These are phyloP conservation scores for Trichocladium antarcticum DNA, from an alignment of 495 filamentous ascomycete species.

Conservation along the genomic window DNA sequence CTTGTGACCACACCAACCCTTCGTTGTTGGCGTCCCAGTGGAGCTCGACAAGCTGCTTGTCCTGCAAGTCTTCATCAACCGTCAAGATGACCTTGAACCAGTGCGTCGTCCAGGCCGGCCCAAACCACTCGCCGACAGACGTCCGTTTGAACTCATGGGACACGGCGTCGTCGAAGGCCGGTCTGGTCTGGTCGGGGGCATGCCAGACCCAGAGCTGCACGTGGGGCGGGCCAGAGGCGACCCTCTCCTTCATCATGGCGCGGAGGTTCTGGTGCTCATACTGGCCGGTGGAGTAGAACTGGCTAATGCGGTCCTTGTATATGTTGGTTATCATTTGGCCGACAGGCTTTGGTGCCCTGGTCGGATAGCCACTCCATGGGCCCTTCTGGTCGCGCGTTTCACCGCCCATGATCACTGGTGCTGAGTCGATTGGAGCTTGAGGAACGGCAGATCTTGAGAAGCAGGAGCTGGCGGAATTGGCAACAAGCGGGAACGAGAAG, in stretches of 20 bases:
- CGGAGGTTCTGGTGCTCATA: slow-evolving; percentile 70
- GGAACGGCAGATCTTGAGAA: not conserved
- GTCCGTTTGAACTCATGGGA: slow-evolving; percentile 69
- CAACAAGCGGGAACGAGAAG: not conserved
- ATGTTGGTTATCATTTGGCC: slow-evolving; percentile 81
- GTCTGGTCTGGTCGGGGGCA: slow-evolving; percentile 64
- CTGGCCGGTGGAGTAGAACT: slow-evolving; percentile 72
- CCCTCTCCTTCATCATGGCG: slow-evolving; percentile 65
- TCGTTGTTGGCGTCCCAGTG: slow-evolving; percentile 94
- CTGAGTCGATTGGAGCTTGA: not conserved
- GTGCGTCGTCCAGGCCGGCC: slow-evolving; percentile 96
- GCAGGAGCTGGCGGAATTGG: not conserved
- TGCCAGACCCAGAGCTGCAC: slow-evolving; percentile 84
- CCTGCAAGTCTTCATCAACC: slow-evolving; percentile 56
- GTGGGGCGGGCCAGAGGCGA: slow-evolving; percentile 56
- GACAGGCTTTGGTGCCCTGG: slow-evolving; percentile 39
- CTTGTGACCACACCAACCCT: slow-evolving; percentile 77
- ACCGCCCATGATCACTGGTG: slow-evolving; percentile 23
- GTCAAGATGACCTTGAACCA: slow-evolving; percentile 82
- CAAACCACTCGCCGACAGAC: slow-evolving; percentile 65
- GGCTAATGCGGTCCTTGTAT: slow-evolving; percentile 71
- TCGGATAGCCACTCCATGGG: slow-evolving; percentile 35
- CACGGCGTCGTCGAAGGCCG: slow-evolving; percentile 82
- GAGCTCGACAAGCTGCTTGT: slow-evolving; percentile 75
- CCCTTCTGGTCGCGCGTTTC: slow-evolving; percentile 20